Evolutionary conservation across 1,284 basidiomycete genomes (phyloP).

Genomic region (Phenoliferia sp.): DNA sequence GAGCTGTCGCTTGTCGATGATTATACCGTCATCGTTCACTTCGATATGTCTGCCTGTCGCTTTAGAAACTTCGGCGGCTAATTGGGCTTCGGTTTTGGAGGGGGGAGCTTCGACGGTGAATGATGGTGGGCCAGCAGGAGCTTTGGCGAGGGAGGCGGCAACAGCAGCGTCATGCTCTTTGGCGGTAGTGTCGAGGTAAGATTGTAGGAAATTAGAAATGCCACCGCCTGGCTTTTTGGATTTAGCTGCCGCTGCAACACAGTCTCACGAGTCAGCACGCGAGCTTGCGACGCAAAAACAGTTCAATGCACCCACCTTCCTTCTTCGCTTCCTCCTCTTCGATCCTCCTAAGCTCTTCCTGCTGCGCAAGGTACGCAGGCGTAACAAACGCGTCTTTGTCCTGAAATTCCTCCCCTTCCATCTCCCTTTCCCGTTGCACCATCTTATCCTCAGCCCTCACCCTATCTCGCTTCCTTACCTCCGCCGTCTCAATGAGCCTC

Average conservation of each 20-base stretch:
- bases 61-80: slow-evolving; percentile 58
- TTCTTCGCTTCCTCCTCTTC: slow-evolving; percentile 83
- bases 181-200: slow-evolving; percentile 73
- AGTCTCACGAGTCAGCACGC: slow-evolving; percentile 18
- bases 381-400: slow-evolving; percentile 98
- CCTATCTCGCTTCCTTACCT: slow-evolving; percentile 79
- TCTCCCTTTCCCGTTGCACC: slow-evolving; percentile 86
- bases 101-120: slow-evolving; percentile 19
- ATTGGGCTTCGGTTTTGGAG: slow-evolving; percentile 56
- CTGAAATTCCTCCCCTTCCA: slow-evolving; percentile 87
- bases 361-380: slow-evolving; percentile 93
- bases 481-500: slow-evolving; percentile 73
- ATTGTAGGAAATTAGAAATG: slow-evolving; percentile 80
- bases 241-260: slow-evolving; percentile 22
- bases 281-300: neutral
- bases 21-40: slow-evolving; percentile 94
- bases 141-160: slow-evolving; percentile 53
- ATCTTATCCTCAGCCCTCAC: slow-evolving; percentile 97
- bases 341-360: slow-evolving; percentile 81
- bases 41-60: slow-evolving; percentile 82
- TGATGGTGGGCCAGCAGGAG: slow-evolving; percentile 3
- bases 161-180: slow-evolving; percentile 77
- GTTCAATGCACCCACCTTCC: slow-evolving; percentile 57
- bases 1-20: slow-evolving; percentile 91
- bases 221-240: slow-evolving; percentile 46